phyloP scores from a whole-genome alignment of 495 filamentous ascomycete genomes.

The Penicillium coffeae region DNA sequence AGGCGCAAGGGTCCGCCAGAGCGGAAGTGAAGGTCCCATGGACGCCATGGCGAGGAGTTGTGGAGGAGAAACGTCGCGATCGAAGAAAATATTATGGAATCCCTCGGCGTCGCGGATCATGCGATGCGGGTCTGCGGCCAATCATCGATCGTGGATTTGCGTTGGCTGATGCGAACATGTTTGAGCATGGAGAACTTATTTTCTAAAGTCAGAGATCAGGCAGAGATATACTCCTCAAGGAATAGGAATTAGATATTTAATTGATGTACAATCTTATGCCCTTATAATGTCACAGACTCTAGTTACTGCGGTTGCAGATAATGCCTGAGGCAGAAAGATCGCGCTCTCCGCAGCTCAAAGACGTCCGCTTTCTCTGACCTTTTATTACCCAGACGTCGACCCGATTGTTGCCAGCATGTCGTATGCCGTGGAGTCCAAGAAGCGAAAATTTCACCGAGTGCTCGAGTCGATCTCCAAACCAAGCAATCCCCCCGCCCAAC shows the following conservation, averaged over 20 bases:
- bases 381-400: conserved; percentile 3
- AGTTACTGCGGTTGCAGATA: neutral
- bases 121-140: conserved; percentile 18
- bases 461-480: conserved; percentile 51
- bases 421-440: conserved; percentile 51
- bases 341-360: conserved; percentile 4
- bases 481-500: conserved; percentile 12
- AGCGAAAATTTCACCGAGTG: conserved; percentile 53
- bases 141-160: conserved; percentile 25
- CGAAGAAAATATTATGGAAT: conserved; percentile 11
- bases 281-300: neutral
- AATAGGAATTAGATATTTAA: neutral
- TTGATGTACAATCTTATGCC: neutral
- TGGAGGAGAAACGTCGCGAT: neutral
- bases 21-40: conserved; percentile 25
- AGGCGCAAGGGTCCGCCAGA: conserved; percentile 39
- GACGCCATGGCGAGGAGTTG: conserved; percentile 33
- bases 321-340: conserved; percentile 23
- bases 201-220: neutral
- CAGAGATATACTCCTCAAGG: too few species aligned
- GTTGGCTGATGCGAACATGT: neutral
- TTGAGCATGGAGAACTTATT: neutral
- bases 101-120: conserved; percentile 9
- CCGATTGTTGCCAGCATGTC: conserved; percentile 38
- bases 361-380: conserved; percentile 7